Conservation (phyloP, 2,329 filamentous ascomycete species). For the Epichloe sylvatica region DNA sequence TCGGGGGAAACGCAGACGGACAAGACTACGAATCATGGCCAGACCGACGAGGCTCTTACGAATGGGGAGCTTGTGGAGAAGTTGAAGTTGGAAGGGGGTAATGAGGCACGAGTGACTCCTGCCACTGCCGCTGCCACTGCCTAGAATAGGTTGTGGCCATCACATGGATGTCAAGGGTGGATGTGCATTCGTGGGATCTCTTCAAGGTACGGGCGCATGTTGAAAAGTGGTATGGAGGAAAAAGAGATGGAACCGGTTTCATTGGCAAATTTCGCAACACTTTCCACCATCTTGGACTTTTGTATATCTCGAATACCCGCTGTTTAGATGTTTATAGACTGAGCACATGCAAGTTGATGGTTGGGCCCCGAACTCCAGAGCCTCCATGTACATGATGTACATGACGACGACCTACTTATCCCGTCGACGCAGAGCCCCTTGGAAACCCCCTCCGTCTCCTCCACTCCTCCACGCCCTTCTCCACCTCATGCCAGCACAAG, state of each 20-base stretch:
- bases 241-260: no score
- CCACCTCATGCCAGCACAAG: constrained; percentile 61
- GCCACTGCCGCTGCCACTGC: background rate
- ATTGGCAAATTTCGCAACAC: no score
- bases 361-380: no score
- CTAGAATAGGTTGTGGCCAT: background rate
- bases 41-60: constrained; percentile 12
- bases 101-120: constrained; percentile 8
- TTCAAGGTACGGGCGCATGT: background rate
- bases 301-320: no score
- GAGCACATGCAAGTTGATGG: no score
- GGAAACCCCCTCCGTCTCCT: constrained; percentile 49
- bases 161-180: background rate
- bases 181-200: no score
- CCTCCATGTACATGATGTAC: no score
- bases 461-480: constrained; percentile 70
- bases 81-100: constrained; percentile 15
- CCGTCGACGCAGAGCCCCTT: background rate
- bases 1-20: constrained; percentile 16
- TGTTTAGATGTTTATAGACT: no score
- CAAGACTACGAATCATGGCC: background rate
- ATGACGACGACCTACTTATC: no score
- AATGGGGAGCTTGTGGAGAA: constrained; percentile 19
- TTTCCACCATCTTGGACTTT: no score
- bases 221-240: background rate